phyloP scores from a whole-genome alignment of 108 stramenopile species.

The Cyclotella atomus region DNA sequence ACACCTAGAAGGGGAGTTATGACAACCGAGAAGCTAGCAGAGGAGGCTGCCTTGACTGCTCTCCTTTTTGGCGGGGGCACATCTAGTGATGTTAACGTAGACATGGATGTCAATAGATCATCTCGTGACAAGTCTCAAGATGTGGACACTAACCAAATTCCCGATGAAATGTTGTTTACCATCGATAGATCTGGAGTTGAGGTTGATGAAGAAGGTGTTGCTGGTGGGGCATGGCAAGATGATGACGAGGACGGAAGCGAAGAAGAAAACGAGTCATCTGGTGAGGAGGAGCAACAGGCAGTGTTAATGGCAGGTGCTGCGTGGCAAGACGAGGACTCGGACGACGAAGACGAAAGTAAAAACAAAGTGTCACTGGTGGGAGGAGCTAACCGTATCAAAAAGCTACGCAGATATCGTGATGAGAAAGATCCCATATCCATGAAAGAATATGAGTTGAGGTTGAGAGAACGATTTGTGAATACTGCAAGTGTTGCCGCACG shows the following conservation, averaged over 20 bases:
- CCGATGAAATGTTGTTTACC: slow-evolving; percentile 12
- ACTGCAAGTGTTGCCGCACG: slow-evolving; percentile 62
- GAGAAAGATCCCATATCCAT: slow-evolving; percentile 62
- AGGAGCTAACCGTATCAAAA: slow-evolving; percentile 65
- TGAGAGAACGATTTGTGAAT: slow-evolving; percentile 71
- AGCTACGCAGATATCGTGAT: slow-evolving; percentile 61
- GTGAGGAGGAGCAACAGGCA: neutral
- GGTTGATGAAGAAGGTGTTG: slow-evolving; percentile 23
- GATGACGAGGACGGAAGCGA: slow-evolving; percentile 15
- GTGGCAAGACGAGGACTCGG: slow-evolving; percentile 41
- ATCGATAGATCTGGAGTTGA: slow-evolving; percentile 46
- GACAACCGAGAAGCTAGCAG: slow-evolving; percentile 9
- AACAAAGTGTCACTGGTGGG: slow-evolving; percentile 36
- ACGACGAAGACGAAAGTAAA: slow-evolving; percentile 11
- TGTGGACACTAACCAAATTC: neutral
- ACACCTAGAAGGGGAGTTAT: neutral
- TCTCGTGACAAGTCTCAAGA: neutral
- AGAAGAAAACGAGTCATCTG: slow-evolving; percentile 5
- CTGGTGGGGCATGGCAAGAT: slow-evolving; percentile 26
- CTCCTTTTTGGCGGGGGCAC: slow-evolving; percentile 8
- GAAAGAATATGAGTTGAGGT: slow-evolving; percentile 66
- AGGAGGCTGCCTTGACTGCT: slow-evolving; percentile 15
- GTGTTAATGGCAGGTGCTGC: slow-evolving; percentile 39
- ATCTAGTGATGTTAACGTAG: neutral
- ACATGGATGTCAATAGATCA: slow-evolving; percentile 4